Conservation (phyloP, 352 stramenopile genomes). For the Globisporangium cederbergense region DNA sequence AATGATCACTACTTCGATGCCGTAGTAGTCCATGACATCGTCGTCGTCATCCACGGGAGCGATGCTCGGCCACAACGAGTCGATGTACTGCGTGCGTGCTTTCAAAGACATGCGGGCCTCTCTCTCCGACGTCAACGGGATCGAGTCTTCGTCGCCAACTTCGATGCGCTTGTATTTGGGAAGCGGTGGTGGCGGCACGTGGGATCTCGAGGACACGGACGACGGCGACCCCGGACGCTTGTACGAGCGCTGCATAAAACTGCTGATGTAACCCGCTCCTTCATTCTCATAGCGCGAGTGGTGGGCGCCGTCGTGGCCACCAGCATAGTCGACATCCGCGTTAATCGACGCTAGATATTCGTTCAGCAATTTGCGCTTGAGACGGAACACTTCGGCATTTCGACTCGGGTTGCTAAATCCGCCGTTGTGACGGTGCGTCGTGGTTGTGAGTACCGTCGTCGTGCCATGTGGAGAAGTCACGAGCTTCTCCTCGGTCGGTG, state of each 20-base stretch:
- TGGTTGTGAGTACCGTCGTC: conserved; percentile 36
- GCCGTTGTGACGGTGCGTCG: conserved; percentile 56
- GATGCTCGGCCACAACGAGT: conserved; percentile 59
- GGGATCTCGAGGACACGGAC: conserved; percentile 13
- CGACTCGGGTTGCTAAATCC: conserved; percentile 74
- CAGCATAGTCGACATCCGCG: background rate
- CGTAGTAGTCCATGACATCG: conserved; percentile 76
- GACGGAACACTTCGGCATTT: conserved; percentile 60
- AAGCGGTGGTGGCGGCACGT: conserved; percentile 15
- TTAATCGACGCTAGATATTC: conserved; percentile 45
- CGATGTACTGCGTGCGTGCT: conserved; percentile 61
- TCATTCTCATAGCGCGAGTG: background rate
- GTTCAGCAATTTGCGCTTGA: conserved; percentile 61
- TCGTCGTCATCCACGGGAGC: conserved; percentile 64
- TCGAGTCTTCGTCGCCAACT: conserved; percentile 40
- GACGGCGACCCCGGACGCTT: conserved; percentile 15
- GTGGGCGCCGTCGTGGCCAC: background rate
- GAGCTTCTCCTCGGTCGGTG: conserved; percentile 47
- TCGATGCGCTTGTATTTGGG: conserved; percentile 49
- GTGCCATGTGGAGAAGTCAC: conserved; percentile 53
- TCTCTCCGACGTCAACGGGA: conserved; percentile 42
- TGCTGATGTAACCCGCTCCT: conserved; percentile 3
- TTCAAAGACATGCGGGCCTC: conserved; percentile 40
- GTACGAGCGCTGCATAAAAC: conserved; percentile 12
- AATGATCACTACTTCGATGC: conserved; percentile 71